Evolutionary conservation across 805 yeast genomes (phyloP), one percentile per base, ranked within the genome.

Genomic region (Yarrowia deformans): DNA sequence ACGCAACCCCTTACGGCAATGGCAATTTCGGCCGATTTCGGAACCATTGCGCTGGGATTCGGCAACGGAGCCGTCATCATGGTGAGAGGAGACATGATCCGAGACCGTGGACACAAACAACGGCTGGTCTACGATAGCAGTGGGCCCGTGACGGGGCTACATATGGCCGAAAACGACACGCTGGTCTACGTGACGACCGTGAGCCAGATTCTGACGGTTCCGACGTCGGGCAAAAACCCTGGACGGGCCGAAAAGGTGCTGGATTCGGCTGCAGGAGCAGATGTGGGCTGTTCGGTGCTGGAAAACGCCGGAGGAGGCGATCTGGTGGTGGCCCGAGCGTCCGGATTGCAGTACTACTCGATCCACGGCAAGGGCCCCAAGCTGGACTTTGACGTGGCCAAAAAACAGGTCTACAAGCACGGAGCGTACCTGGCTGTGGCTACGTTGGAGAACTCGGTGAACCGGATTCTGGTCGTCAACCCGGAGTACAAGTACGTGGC

Each of bases 31-130:
- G 72, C 77, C 1, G 87, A 85, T 70, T 84, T 88, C 70, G 83
- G 91, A 2, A 85, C 90, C 42, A 77, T 90, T 7, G 93, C 90
- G 0, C 79, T 91, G 56, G 97, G 97, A 0, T 91, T 87, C 73
- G 89, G 93, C 14, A 89, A 93, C 77, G 99, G 99, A 1, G 83
- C 87, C 23, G 92, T 93, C 1, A 81, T 93, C 1, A 79, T 93
- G 8, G 85, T 93, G 0, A 80, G 98, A 71, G 99, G 99, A 9
- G 98, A 95, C 77, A 77, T 95, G 40, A 72, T 91, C 8, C 86
- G 93, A 73, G 99, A 95, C 75, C 81, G 97, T 70, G 98, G 98
- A 0, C 87, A 97, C 10, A 85, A 95, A 72, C 98, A 94, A 74
- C 81, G 98, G 37, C 77, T 89, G 0, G 87, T 93, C 0, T 91